Base-by-base conservation (phyloP, 495 filamentous ascomycete genomes). In the Chlorociboria aeruginascens region DNA sequence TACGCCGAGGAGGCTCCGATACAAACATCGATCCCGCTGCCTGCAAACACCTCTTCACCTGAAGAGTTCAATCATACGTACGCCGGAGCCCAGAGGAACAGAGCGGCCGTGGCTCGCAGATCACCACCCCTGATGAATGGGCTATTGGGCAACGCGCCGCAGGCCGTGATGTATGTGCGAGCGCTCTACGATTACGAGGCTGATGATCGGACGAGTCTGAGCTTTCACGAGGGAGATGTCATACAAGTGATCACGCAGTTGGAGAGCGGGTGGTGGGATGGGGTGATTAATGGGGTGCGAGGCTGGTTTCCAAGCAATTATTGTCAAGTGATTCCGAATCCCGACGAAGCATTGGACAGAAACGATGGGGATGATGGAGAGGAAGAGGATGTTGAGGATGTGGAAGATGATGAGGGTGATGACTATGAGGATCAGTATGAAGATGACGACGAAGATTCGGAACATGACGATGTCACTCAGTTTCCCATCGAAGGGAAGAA, bases 281-380 rank as follows among this genome's bases (percentile, higher is more conserved):
- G 92, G 8, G 86, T 97, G 34, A 90, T 97, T 60, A 83, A 89
- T 51, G 88, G 84, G 39, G 80, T 90, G 49, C 80, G 92, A 54
- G 92, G 92, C 46, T 98, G 92, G 92, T 98, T 98, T 67, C 92
- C 92, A 7, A 97, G 92, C 72, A 98, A 98, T 63, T 98, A 98
- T 67, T 97, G 92, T 66, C 76, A 82, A 45, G 76, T 92, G 35
- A 84, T 96, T 57, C 69, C 79, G 17, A 83, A 81, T 56, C 73
- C 77, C 36, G 79, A 84, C 41, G 85, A 93, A 49, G 60, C 70
- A 32, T 14, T 47, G 25, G 50, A 69, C 35, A 69, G 69, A 50
- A 72, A 73, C 45, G 61, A 57, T 48, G 53, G 41, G 14, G 51
- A 46, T 12, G 51, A 54, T 17, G 33, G 20, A 13, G 61, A 66